Conservation (phyloP, 306 rosid genomes). For the Medicago truncatula region MtrunA17r5.0-ANR NC_053047.1:4522001-4522500, state of each 20-base stretch:
- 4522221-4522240: slow-evolving; percentile 45
- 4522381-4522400: neutral
- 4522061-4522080: slow-evolving; percentile 43
- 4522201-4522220: slow-evolving; percentile 43
- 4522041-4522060: slow-evolving; percentile 36
- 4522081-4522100: slow-evolving; percentile 31
- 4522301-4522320: slow-evolving; percentile 27
- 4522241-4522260: slow-evolving; percentile 7
- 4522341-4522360: slow-evolving; percentile 4
- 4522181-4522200: slow-evolving; percentile 44
- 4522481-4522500: neutral
- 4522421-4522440: neutral
- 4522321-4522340: slow-evolving; percentile 16
- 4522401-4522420: neutral
- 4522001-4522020: slow-evolving; percentile 45
- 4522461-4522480: slow-evolving; percentile 25
- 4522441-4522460: slow-evolving; percentile 20
- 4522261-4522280: slow-evolving; percentile 7
- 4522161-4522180: slow-evolving; percentile 50
- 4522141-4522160: slow-evolving; percentile 38
- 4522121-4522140: slow-evolving; percentile 54
- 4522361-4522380: too few relatives aligned
- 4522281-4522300: slow-evolving; percentile 13
- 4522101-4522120: slow-evolving; percentile 40
- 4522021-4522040: slow-evolving; percentile 46